These are phyloP conservation scores for Wickerhamomyces pijperi DNA, from an alignment of 805 yeast genomes.

Conservation along the genomic window DNA sequence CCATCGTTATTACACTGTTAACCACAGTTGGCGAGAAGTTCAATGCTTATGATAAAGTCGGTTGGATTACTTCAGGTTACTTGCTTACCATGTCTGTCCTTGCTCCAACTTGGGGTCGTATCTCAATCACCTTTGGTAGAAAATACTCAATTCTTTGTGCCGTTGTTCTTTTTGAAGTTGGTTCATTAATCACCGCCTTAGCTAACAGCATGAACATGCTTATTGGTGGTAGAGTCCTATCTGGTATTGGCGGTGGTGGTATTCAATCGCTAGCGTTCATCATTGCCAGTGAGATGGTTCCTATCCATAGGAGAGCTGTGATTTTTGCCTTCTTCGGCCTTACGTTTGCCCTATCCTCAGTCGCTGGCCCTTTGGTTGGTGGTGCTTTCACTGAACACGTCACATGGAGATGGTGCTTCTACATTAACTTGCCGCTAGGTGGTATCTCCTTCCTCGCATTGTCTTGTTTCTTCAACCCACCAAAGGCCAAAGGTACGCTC, in stretches of 20 bases:
- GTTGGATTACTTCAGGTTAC: constrained; percentile 50
- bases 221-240: constrained; percentile 61
- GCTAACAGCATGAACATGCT: constrained; percentile 45
- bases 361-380: constrained; percentile 55
- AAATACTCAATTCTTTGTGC: constrained; percentile 37
- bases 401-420: constrained; percentile 68
- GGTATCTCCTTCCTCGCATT: constrained; percentile 33
- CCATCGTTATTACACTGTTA: constrained; percentile 43
- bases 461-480: constrained; percentile 25
- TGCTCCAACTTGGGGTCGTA: constrained; percentile 46
- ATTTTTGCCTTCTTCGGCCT: constrained; percentile 14
- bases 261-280: constrained; percentile 46
- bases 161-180: constrained; percentile 42
- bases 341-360: constrained; percentile 37
- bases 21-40: constrained; percentile 39
- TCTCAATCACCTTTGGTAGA: constrained; percentile 48
- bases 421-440: constrained; percentile 47
- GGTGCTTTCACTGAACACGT: constrained; percentile 51
- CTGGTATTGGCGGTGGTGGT: constrained; percentile 67
- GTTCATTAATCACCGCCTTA: constrained; percentile 49
- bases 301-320: constrained; percentile 19
- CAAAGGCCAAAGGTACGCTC: constrained; percentile 26
- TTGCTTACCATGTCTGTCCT: constrained; percentile 41
- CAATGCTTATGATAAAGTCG: constrained; percentile 36
- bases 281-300: constrained; percentile 40